Evolutionary conservation across 306 rosid genomes (phyloP).

Genomic region (Malus fusca): DNA sequence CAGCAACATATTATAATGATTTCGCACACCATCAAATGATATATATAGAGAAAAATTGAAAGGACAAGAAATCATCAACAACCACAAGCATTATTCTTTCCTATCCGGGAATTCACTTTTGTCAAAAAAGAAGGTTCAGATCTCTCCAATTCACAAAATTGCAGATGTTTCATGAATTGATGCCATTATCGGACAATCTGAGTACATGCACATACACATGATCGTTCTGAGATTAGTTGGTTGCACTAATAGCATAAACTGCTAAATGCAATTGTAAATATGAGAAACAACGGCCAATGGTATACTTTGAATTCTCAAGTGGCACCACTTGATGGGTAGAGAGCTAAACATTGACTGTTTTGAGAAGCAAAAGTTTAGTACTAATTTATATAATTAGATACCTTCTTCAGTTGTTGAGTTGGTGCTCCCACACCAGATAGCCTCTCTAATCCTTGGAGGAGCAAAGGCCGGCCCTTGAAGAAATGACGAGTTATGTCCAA

Average conservation of each 20-base stretch:
- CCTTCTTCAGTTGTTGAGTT: slow-evolving; percentile 95
- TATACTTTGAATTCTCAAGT: background rate
- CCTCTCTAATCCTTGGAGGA: slow-evolving; percentile 93
- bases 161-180: background rate
- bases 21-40: background rate
- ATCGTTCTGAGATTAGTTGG: background rate
- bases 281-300: background rate
- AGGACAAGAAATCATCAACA: background rate
- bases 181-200: background rate
- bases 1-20: slow-evolving; percentile 9
- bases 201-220: background rate
- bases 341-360: background rate
- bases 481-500: slow-evolving; percentile 95
- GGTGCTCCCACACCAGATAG: slow-evolving; percentile 97
- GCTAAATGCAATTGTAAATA: background rate
- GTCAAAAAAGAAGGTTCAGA: no score
- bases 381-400: background rate
- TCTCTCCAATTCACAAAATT: background rate
- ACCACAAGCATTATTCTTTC: background rate
- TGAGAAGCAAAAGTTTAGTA: background rate
- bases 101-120: no score
- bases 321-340: background rate
- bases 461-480: slow-evolving; percentile 99
- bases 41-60: background rate
- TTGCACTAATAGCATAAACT: background rate